These are phyloP conservation scores for Didymella arachidicola DNA, from an alignment of 2,329 filamentous ascomycete genomes.

Conservation along the genomic window DNA sequence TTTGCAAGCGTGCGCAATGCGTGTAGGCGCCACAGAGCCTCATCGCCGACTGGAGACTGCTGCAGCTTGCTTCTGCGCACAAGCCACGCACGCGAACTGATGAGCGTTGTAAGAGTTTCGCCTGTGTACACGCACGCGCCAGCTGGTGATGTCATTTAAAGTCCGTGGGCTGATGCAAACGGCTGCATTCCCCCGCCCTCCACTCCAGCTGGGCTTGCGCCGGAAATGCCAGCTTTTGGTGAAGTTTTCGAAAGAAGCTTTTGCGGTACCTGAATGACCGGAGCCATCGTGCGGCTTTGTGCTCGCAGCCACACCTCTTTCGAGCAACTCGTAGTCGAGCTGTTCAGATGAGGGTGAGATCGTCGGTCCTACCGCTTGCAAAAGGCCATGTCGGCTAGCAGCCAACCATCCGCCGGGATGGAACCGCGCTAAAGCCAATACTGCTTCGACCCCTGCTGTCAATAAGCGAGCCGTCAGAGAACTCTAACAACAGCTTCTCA, in stretches of 20 bases:
- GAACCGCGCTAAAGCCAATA: conserved; percentile 24
- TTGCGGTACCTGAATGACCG: conserved; percentile 34
- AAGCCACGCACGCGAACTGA: conserved; percentile 16
- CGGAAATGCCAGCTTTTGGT: not conserved
- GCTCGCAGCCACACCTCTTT: conserved; percentile 26
- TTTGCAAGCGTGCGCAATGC: not conserved
- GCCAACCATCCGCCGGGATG: conserved; percentile 28
- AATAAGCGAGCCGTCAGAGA: conserved; percentile 31
- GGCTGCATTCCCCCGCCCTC: conserved; percentile 12
- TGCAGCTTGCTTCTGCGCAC: conserved; percentile 11
- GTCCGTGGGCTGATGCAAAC: conserved; percentile 17
- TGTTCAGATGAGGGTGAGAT: conserved; percentile 32
- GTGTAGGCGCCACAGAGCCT: conserved; percentile 10
- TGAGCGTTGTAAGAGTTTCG: conserved; percentile 11
- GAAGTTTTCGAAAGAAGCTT: conserved; percentile 8
- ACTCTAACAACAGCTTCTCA: conserved; percentile 16
- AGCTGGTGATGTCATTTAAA: conserved; percentile 18
- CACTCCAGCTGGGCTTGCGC: not conserved
- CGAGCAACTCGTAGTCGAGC: conserved; percentile 27
- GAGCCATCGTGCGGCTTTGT: conserved; percentile 27
- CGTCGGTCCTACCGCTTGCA: conserved; percentile 32
- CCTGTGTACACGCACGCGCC: conserved; percentile 19
- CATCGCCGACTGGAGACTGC: conserved; percentile 8
- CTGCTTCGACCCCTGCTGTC: conserved; percentile 23
- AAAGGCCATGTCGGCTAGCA: conserved; percentile 33